Evolutionary conservation across 2,329 filamentous ascomycete genomes (phyloP), one percentile per base, ranked within the genome.

Genomic region (Cadophora sp.): DNA sequence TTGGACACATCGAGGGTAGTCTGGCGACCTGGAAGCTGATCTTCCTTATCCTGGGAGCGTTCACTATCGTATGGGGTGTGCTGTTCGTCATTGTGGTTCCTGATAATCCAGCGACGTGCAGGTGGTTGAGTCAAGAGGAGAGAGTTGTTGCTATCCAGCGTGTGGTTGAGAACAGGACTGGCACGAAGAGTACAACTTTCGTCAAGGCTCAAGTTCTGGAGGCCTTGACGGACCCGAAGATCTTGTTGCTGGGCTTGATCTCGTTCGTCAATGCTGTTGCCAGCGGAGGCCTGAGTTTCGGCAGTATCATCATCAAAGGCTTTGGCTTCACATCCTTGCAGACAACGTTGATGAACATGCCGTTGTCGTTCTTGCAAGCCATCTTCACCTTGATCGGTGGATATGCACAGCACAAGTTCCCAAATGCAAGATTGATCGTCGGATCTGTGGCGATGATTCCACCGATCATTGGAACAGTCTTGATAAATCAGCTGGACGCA

Each of bases 331-430:
- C 74, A 0, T 65, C 77, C 2, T 73, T 80, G 1, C 69, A 78
- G 34, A 75, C 79, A 0, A 79, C 79, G 0, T 71, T 81, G 16
- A 72, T 82, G 34, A 91, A 89, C 74, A 90, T 91, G 70, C 89
- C 89, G 12, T 29, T 67, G 19, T 69, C 66, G 12, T 69, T 69
- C 43, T 51, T 71, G 16, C 71, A 74, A 55, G 68, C 71, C 12
- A 50, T 72, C n/a, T 73, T 71, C 58, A 73, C 67, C 8, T 59
- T 73, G 6, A 43, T 70, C 8, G 71, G 62, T 14, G 72, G 68
- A 5, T 72, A 65, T 46, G 60, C 64, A 1, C 64, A 67, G 46
- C 64, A 71, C 22, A 75, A 73, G 51, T 61, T 79, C 16, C 53
- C 68, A 9, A 75, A 73, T 62, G 74, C 73, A 0, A 73, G 76